phyloP scores from a whole-genome alignment of 2,329 filamentous ascomycete genomes.

The Rhynchosporium graminicola region DNA sequence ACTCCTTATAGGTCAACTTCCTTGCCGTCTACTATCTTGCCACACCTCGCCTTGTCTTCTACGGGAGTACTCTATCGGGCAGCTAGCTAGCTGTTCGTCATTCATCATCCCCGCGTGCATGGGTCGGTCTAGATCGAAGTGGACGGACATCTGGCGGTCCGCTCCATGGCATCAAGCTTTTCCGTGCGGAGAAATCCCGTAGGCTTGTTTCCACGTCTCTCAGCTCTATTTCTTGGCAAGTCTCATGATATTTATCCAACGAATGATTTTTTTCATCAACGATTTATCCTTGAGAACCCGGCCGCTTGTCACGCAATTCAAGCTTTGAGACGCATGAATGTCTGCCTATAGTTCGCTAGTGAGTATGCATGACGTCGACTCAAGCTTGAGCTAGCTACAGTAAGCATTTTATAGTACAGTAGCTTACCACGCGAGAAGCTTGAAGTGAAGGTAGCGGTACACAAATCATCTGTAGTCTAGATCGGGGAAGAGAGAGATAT shows the following conservation, averaged over 20 bases:
- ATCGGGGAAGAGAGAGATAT: too few relatives aligned
- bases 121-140: neutral
- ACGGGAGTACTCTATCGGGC: neutral
- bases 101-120: neutral
- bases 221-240: neutral
- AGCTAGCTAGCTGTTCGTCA: neutral
- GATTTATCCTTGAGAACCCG: too few relatives aligned
- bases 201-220: neutral
- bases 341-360: neutral
- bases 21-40: conserved; percentile 4
- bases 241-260: too few relatives aligned
- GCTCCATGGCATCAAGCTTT: conserved; percentile 1
- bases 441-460: too few relatives aligned
- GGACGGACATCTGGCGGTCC: neutral
- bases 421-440: neutral
- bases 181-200: conserved; percentile 15
- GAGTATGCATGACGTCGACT: neutral
- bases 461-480: too few relatives aligned
- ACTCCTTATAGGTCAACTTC: neutral
- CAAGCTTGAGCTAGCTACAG: conserved; percentile 8
- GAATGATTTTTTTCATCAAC: too few relatives aligned
- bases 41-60: neutral
- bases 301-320: neutral
- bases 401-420: too few relatives aligned
- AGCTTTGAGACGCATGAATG: neutral